Evolutionary conservation across 208 protist genomes (phyloP).

Genomic region (Acanthamoeba quina): DNA sequence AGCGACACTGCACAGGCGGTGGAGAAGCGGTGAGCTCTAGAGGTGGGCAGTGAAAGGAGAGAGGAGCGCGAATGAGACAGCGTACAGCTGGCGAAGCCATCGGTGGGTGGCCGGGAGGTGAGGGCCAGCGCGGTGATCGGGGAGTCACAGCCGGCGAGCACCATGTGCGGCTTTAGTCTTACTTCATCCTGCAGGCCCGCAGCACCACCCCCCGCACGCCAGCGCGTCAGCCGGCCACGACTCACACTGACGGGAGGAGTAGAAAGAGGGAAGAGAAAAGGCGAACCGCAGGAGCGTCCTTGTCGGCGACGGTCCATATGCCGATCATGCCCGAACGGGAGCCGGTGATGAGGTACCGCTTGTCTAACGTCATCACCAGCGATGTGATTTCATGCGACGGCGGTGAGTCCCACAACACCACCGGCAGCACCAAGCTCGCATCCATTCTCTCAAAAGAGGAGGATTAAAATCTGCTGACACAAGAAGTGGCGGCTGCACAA

Average conservation of each 20-base stretch:
- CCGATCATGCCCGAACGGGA: conserved; percentile 38
- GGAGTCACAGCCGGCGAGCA: conserved; percentile 29
- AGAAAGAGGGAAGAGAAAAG: neutral
- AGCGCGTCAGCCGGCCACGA: neutral
- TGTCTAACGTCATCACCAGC: neutral
- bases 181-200: neutral
- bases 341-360: conserved; percentile 61
- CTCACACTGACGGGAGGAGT: too few species aligned
- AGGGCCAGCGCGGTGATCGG: conserved; percentile 48
- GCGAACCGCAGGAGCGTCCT: neutral
- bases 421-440: conserved; percentile 25
- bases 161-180: conserved; percentile 54
- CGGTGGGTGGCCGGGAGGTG: neutral
- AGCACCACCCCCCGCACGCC: neutral
- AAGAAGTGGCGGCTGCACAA: neutral
- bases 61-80: neutral
- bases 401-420: conserved; percentile 36
- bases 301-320: neutral
- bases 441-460: neutral
- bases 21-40: neutral
- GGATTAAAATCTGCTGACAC: neutral
- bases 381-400: conserved; percentile 39
- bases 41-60: neutral
- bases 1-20: neutral
- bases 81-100: conserved; percentile 54